These are phyloP conservation scores for Penicillium desertorum DNA, from an alignment of 495 filamentous ascomycete species.

Conservation along the genomic window DNA sequence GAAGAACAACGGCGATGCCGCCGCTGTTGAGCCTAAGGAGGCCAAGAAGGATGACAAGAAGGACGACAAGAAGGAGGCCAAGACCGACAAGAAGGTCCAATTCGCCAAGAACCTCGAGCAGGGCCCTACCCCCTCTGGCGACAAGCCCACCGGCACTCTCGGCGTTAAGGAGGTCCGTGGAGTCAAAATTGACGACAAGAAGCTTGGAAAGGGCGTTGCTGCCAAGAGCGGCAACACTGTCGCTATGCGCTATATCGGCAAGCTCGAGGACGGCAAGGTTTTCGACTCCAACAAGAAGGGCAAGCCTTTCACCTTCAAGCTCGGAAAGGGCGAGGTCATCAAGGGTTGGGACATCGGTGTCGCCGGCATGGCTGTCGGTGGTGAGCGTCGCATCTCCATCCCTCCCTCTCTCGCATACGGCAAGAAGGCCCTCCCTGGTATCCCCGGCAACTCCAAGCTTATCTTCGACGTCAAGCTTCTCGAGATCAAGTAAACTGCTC, in stretches of 20 bases:
- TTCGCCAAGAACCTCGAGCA: constrained; percentile 99
- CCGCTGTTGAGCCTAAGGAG: constrained; percentile 48
- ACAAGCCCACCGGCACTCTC: constrained; percentile 56
- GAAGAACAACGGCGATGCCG: constrained; percentile 90
- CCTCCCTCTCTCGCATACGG: constrained; percentile 86
- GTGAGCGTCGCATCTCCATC: constrained; percentile 87
- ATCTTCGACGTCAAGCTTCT: constrained; percentile 92
- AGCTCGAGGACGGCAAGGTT: constrained; percentile 84
- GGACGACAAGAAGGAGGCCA: constrained; percentile 49
- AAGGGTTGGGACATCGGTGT: constrained; percentile 98
- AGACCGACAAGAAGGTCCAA: constrained; percentile 89
- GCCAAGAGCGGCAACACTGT: constrained; percentile 86
- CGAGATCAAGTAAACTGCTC: constrained; percentile 56
- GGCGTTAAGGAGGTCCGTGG: constrained; percentile 78
- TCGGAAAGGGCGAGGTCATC: constrained; percentile 93
- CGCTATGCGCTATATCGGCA: constrained; percentile 95
- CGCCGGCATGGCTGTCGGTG: constrained; percentile 85
- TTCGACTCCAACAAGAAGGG: constrained; percentile 99
- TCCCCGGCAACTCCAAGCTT: constrained; percentile 86
- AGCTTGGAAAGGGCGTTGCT: constrained; percentile 74
- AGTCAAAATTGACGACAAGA: constrained; percentile 93
- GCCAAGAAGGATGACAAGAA: constrained; percentile 53
- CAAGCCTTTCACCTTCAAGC: constrained; percentile 91
- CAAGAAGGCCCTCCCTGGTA: constrained; percentile 70
- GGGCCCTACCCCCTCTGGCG: constrained; percentile 74